Evolutionary conservation across 345 rosid species (phyloP).

Genomic region (Acer negundo): DNA sequence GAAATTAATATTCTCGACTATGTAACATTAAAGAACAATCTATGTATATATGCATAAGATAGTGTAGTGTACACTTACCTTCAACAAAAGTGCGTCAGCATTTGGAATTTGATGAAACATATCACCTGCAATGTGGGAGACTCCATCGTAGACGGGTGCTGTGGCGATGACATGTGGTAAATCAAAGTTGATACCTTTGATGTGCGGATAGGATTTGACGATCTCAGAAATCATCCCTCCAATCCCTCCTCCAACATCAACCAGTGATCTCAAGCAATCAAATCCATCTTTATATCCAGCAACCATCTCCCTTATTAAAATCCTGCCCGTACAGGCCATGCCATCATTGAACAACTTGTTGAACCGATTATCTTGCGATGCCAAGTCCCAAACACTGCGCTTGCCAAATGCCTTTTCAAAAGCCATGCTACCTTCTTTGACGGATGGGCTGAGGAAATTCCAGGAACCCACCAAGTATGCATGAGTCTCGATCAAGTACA

Average conservation of each 20-base stretch:
- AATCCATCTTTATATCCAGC: slow-evolving; percentile 30
- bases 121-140: slow-evolving; percentile 36
- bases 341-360: slow-evolving; percentile 31
- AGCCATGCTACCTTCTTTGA: slow-evolving; percentile 39
- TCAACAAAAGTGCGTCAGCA: slow-evolving; percentile 34
- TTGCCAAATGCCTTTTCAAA: slow-evolving; percentile 37
- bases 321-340: slow-evolving; percentile 27
- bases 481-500: slow-evolving; percentile 32
- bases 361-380: slow-evolving; percentile 20
- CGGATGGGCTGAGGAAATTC: slow-evolving; percentile 32
- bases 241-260: slow-evolving; percentile 46
- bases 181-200: slow-evolving; percentile 42
- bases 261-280: slow-evolving; percentile 17
- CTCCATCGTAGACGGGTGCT: slow-evolving; percentile 30
- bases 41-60: no score
- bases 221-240: slow-evolving; percentile 29
- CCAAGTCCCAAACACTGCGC: slow-evolving; percentile 30
- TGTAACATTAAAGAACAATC: no score
- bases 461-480: slow-evolving; percentile 23
- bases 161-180: slow-evolving; percentile 41
- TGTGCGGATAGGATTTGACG: slow-evolving; percentile 31
- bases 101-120: slow-evolving; percentile 35
- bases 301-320: slow-evolving; percentile 22
- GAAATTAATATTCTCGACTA: not conserved
- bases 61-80: slow-evolving; percentile 22